phyloP scores from a whole-genome alignment of 2,329 filamentous ascomycete genomes.

The Fusarium napiforme region DNA sequence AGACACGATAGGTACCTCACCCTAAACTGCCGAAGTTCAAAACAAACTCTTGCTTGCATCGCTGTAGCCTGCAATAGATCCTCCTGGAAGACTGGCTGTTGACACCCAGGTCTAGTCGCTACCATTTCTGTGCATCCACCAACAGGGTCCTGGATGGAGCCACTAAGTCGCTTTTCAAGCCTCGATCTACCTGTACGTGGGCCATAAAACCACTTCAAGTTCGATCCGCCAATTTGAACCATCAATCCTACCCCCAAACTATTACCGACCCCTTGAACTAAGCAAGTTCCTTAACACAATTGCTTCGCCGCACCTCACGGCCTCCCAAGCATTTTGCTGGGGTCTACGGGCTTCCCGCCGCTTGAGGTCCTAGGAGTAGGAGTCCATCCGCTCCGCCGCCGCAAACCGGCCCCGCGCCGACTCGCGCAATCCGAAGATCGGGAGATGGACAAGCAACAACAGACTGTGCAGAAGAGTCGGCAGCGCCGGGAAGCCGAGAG shows the following conservation, averaged over 20 bases:
- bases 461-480: conserved; percentile 45
- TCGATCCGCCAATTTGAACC: conserved; percentile 42
- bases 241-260: conserved; percentile 27
- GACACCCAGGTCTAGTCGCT: conserved; percentile 14
- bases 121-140: conserved; percentile 28
- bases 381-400: conserved; percentile 36
- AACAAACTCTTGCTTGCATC: conserved; percentile 8
- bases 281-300: neutral
- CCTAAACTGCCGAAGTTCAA: neutral
- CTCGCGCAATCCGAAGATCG: conserved; percentile 39
- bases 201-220: conserved; percentile 44
- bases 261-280: conserved; percentile 16
- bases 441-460: conserved; percentile 47
- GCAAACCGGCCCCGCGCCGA: conserved; percentile 44
- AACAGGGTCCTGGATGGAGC: conserved; percentile 44
- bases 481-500: conserved; percentile 45
- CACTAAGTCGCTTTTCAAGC: conserved; percentile 39
- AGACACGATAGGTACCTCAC: neutral
- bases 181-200: conserved; percentile 40
- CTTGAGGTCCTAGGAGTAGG: conserved; percentile 43
- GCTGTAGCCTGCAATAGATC: conserved; percentile 13
- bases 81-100: conserved; percentile 19
- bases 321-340: conserved; percentile 37
- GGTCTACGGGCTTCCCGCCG: conserved; percentile 44
- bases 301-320: conserved; percentile 6